Percentiles rank a stretch among this genome's conserved stretches.
These are phyloP conservation scores for Astrephomene gubernaculifera DNA, from an alignment of 139 green algal genomes.

Conservation along the genomic window DNA sequence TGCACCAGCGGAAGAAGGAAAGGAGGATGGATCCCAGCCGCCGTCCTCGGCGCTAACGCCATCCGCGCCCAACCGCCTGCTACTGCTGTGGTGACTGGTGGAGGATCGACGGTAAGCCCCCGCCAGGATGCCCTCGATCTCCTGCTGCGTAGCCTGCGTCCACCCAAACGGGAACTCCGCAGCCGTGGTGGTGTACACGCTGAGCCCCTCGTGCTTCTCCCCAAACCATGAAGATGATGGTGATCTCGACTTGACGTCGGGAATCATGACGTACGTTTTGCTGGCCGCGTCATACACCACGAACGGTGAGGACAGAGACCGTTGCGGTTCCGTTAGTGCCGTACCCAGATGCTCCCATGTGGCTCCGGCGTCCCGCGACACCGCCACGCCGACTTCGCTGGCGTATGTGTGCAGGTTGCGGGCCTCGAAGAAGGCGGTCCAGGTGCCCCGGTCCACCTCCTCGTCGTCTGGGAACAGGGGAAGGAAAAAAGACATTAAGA, in stretches of 20 bases:
- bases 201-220: background rate
- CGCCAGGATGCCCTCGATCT: too few relatives aligned
- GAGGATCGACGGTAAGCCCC: too few relatives aligned
- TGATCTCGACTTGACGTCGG: background rate
- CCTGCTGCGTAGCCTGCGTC: background rate
- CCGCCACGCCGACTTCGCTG: constrained; percentile 10
- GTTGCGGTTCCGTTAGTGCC: background rate
- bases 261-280: constrained; percentile 15
- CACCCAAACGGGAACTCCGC: constrained; percentile 4
- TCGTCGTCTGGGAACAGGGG: background rate
- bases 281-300: constrained; percentile 9
- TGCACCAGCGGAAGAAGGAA: too few relatives aligned
- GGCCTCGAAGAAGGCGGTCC: constrained; percentile 36
- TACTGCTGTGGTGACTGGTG: too few relatives aligned
- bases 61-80: too few relatives aligned
- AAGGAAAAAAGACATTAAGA: background rate
- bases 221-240: background rate
- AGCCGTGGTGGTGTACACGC: background rate
- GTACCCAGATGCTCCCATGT: constrained; percentile 10
- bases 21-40: too few relatives aligned
- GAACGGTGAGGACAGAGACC: constrained; percentile 12
- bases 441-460: background rate
- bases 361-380: background rate
- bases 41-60: too few relatives aligned
- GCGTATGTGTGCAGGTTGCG: constrained; percentile 13